Percentiles rank a stretch among this genome's conserved stretches.
These are phyloP conservation scores for Penicillium macrosclerotiorum DNA, from an alignment of 495 filamentous ascomycete species.

Conservation along the genomic window DNA sequence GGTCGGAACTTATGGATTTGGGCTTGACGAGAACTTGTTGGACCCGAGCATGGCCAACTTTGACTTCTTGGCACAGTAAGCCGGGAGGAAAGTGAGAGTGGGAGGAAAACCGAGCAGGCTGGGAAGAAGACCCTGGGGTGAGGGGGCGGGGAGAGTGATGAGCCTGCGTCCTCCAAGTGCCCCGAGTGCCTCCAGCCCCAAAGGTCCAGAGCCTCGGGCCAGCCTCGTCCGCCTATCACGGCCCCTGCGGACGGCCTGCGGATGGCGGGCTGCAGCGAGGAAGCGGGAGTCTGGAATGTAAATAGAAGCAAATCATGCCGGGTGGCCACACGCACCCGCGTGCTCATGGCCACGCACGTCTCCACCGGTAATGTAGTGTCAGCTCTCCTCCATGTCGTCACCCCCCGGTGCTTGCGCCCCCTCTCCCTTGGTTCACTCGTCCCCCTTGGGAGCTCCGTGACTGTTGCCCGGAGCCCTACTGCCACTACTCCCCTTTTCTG, in stretches of 20 bases:
- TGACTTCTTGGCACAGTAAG: conserved; percentile 41
- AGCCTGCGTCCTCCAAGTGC: too few species aligned
- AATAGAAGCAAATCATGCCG: conserved; percentile 3
- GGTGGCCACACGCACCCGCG: conserved; percentile 13
- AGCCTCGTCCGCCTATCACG: too few species aligned
- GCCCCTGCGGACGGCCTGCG: neutral
- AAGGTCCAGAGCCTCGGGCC: too few species aligned
- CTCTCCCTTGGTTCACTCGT: conserved; percentile 21
- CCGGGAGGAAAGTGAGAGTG: neutral
- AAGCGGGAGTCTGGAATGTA: conserved; percentile 10
- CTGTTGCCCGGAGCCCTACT: neutral
- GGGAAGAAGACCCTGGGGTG: too few species aligned
- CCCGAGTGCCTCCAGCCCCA: too few species aligned
- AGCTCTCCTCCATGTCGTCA: conserved; percentile 29
- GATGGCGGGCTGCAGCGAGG: neutral
- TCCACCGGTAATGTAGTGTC: conserved; percentile 20
- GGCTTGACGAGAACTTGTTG: conserved; percentile 45
- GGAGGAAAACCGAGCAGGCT: neutral
- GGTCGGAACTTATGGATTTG: conserved; percentile 50
- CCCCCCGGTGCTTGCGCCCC: conserved; percentile 22
- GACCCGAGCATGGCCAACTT: conserved; percentile 49
- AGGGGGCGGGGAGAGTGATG: too few species aligned
- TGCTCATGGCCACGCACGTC: conserved; percentile 15
- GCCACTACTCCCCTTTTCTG: conserved; percentile 6
- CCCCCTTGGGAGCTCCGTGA: conserved; percentile 19